Base-by-base conservation (phyloP, 164 flowering plant genomes). In the Vitis rotundifolia region DNA sequence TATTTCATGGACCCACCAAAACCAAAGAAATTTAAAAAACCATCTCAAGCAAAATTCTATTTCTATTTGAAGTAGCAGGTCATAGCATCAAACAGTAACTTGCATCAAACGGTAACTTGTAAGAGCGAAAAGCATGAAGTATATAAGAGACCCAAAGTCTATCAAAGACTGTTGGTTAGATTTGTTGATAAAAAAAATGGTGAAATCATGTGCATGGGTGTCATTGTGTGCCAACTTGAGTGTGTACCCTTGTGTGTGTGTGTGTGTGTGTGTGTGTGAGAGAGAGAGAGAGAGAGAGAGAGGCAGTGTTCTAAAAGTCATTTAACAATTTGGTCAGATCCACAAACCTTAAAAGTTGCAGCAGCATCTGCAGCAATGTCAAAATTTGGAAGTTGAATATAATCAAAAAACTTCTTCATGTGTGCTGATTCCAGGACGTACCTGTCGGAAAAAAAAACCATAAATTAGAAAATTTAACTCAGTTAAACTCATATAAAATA, bases 321-420 rank as follows among this genome's bases (percentile, higher is more conserved):
- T 37, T 37, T 37, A 37, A 37, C n/a, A 63, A 14, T 11, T 29
- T 26, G 59, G 59, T 47, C 37, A 68, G 37, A n/a, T 11, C 60
- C 31, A 31, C 48, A 54, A 22, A 93, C 99, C 97, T 91, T 95
- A 76, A 95, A 95, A 68, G 98, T 91, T 49, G 94, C 91, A 63
- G 94, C 85, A 64, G 97, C 98, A 87, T 93, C 98, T 49, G 99
- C 92, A 63, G 97, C 91, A 74, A 95, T 84, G 73, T 93, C 99
- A 72, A 95, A 95, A 81, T 91, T 89, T 51, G 98, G 94, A 63
- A 91, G 87, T 75, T 95, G 97, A 63, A 95, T 93, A 71, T 83
- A 90, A 70, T 86, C 90, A 79, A 95, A 95, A 72, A 95, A 91
- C 72, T 88, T 91, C 86, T 83, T 88, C 92, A 91, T 84, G 77